Percentiles rank a stretch among this genome's conserved stretches.
Evolutionary conservation across 257 asterid species (phyloP).

Genomic region (Nicotiana knightiana): DNA sequence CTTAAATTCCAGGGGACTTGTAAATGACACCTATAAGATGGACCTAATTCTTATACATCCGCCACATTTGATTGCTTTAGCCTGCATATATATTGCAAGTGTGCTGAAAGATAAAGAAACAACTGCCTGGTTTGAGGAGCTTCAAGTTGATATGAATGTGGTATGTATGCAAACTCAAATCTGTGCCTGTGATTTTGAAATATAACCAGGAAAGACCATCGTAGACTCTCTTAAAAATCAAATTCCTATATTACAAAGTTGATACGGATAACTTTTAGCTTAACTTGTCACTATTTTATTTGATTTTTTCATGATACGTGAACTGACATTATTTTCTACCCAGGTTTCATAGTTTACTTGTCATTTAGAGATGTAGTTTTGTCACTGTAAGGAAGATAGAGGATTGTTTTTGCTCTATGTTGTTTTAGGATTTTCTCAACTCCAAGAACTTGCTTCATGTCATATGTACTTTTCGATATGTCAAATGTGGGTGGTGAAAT

Average conservation of each 20-base stretch:
- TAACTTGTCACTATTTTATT: background rate
- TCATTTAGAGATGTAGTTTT: background rate
- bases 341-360: background rate
- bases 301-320: background rate
- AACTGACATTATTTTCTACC: background rate
- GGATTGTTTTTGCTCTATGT: background rate
- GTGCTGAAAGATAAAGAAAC: constrained; percentile 84
- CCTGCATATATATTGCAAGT: constrained; percentile 82
- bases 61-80: constrained; percentile 84
- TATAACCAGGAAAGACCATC: background rate
- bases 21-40: constrained; percentile 93
- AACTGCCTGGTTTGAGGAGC: constrained; percentile 99
- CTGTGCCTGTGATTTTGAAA: background rate
- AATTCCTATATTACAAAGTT: background rate
- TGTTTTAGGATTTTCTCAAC: background rate
- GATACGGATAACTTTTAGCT: background rate
- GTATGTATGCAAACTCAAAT: constrained; percentile 32
- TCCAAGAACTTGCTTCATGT: background rate
- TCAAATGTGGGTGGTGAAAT: background rate
- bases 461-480: background rate
- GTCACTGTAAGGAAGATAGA: background rate
- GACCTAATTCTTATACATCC: constrained; percentile 87
- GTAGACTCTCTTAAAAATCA: background rate
- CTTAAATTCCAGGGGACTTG: constrained; percentile 60
- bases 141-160: constrained; percentile 90